These are phyloP conservation scores for Scutellospora calospora DNA, from an alignment of 371 early-diverging fungal species.

Conservation along the genomic window DNA sequence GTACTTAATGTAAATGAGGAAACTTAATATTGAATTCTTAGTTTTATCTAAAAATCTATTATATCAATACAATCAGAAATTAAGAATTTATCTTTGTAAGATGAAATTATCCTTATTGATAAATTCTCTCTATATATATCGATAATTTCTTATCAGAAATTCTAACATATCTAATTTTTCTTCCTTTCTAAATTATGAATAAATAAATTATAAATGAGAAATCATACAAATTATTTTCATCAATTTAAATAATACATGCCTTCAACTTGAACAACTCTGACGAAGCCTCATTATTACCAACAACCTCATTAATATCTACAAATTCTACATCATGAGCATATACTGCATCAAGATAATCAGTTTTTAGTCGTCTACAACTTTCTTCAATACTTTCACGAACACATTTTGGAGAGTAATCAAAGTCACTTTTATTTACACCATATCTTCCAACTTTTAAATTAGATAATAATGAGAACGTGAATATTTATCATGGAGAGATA, in stretches of 20 bases:
- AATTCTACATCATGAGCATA: constrained; percentile 88
- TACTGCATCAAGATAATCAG: constrained; percentile 80
- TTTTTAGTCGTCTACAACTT: constrained; percentile 71
- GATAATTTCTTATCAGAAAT: constrained; percentile 67
- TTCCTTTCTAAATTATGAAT: constrained; percentile 53
- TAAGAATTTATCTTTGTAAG: no score
- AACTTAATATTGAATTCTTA: no score
- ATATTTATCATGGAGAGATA: neutral
- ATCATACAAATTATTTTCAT: neutral
- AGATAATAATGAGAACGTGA: no score
- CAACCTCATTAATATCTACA: constrained; percentile 64
- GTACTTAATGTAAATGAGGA: neutral
- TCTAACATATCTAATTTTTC: constrained; percentile 75
- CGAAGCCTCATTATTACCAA: constrained; percentile 64
- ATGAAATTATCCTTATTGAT: no score
- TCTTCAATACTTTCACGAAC: constrained; percentile 68
- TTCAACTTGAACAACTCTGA: constrained; percentile 75
- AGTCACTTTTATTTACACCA: no score
- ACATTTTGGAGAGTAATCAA: constrained; percentile 54
- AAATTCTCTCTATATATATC: no score
- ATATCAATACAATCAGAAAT: no score
- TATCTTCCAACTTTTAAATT: no score
- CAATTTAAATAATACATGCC: constrained; percentile 46
- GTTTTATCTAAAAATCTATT: no score
- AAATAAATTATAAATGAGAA: neutral